A percentile compares a stretch with the other conserved stretches of the same genome.
phyloP scores from a whole-genome alignment of 768 basidiomycete genomes.

The Pulveroboletus sp. region DNA sequence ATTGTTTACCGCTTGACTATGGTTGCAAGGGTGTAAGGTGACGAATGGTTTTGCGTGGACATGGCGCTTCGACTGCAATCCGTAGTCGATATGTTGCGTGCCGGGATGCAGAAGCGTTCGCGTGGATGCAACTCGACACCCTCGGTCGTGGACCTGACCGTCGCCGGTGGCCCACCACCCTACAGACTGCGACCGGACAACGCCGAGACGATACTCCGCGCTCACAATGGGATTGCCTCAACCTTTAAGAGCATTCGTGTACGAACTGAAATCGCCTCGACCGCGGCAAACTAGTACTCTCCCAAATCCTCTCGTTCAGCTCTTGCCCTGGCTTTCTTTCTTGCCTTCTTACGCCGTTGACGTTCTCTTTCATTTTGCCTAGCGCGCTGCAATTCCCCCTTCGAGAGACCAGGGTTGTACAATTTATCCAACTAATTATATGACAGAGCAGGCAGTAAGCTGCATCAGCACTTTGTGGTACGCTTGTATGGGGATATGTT shows the following conservation, averaged over 20 bases:
- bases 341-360: slow-evolving; percentile 71
- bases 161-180: not conserved
- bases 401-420: slow-evolving; percentile 73
- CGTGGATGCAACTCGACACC: not conserved
- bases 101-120: not conserved
- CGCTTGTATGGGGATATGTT: slow-evolving; percentile 15
- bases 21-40: slow-evolving; percentile 71
- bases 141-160: not conserved
- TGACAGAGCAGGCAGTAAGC: slow-evolving; percentile 1
- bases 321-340: slow-evolving; percentile 50
- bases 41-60: slow-evolving; percentile 37
- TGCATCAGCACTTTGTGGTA: slow-evolving; percentile 19
- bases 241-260: not conserved
- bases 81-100: not conserved
- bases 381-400: slow-evolving; percentile 60
- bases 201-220: not conserved
- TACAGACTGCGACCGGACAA: slow-evolving; percentile 10
- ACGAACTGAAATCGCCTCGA: not conserved
- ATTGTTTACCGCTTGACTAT: slow-evolving; percentile 72
- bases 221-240: not conserved
- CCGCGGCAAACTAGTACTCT: slow-evolving; percentile 9
- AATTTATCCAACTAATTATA: slow-evolving; percentile 59
- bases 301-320: slow-evolving; percentile 14
- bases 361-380: slow-evolving; percentile 74
- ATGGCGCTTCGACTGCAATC: slow-evolving; percentile 8